Conservation (phyloP, 371 early-diverging fungal genomes). For the Funneliformis caledonium region DNA sequence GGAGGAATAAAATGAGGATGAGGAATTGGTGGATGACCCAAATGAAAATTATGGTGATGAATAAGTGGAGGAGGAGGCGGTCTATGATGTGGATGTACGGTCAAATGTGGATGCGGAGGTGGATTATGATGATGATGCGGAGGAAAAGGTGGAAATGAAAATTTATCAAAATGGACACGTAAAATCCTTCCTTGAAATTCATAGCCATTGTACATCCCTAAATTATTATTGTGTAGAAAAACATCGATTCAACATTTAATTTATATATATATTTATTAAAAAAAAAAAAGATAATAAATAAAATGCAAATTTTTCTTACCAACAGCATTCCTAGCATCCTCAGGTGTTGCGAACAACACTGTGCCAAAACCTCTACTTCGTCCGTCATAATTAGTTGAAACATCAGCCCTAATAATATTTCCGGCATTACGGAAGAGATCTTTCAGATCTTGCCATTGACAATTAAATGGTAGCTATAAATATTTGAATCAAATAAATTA, state of each 20-base stretch:
- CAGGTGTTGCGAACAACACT: conserved; percentile 66
- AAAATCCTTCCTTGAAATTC: conserved; percentile 34
- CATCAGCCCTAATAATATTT: conserved; percentile 69
- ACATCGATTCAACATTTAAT: neutral
- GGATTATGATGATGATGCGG: conserved; percentile 29
- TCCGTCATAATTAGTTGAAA: conserved; percentile 63
- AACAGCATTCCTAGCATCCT: conserved; percentile 65
- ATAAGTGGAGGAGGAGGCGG: conserved; percentile 10
- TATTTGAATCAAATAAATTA: neutral
- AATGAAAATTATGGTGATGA: conserved; percentile 22
- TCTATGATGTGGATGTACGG: conserved; percentile 30
- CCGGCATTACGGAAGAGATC: conserved; percentile 75
- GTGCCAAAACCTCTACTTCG: conserved; percentile 73
- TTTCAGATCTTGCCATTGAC: conserved; percentile 80
- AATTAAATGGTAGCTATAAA: conserved; percentile 62
- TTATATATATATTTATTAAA: neutral
- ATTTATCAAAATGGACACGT: conserved; percentile 38
- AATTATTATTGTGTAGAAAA: no score
- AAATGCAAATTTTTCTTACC: conserved; percentile 42
- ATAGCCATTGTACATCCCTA: conserved; percentile 36
- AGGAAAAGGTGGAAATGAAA: conserved; percentile 21
- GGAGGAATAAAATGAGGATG: conserved; percentile 37
- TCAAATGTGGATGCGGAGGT: conserved; percentile 15
- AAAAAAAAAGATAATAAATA: neutral
- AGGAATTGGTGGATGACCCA: conserved; percentile 30